A percentile compares a stretch with the other conserved stretches of the same genome.
phyloP scores from a whole-genome alignment of 371 early-diverging fungal species.

The Apophysomyces trapeziformis region DNA sequence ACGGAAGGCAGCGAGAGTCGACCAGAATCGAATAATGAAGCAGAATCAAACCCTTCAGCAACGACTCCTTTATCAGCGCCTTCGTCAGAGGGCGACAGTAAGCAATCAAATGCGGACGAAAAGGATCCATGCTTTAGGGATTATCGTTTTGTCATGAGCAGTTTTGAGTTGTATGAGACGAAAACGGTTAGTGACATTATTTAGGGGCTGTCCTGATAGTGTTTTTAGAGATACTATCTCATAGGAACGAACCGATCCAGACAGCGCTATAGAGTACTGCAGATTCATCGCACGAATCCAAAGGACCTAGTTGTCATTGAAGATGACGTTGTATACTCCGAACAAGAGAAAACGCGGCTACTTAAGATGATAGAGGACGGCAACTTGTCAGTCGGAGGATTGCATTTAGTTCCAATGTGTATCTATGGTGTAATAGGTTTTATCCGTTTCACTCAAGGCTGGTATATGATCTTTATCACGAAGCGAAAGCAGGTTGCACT shows the following conservation, averaged over 20 bases:
- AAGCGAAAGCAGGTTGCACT: conserved; percentile 87
- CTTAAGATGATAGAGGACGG: conserved; percentile 84
- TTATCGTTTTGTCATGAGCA: conserved; percentile 55
- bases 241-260: conserved; percentile 83
- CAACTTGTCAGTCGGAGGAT: conserved; percentile 77
- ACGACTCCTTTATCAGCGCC: not conserved
- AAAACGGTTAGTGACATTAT: conserved; percentile 60
- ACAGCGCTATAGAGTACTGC: conserved; percentile 79
- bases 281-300: conserved; percentile 82
- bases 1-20: not conserved
- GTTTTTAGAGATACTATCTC: conserved; percentile 70
- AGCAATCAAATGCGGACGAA: conserved; percentile 7
- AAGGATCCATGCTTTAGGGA: conserved; percentile 30
- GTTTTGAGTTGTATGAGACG: conserved; percentile 85
- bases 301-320: conserved; percentile 64
- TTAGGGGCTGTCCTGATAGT: not conserved
- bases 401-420: conserved; percentile 64
- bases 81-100: not conserved
- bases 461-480: conserved; percentile 91
- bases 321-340: conserved; percentile 75
- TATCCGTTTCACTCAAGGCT: conserved; percentile 90
- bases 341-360: conserved; percentile 73
- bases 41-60: not conserved
- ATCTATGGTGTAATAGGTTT: conserved; percentile 71
- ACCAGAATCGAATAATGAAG: not conserved